Evolutionary conservation across 2,329 filamentous ascomycete genomes (phyloP).

Genomic region (Talaromyces rugulosus): DNA sequence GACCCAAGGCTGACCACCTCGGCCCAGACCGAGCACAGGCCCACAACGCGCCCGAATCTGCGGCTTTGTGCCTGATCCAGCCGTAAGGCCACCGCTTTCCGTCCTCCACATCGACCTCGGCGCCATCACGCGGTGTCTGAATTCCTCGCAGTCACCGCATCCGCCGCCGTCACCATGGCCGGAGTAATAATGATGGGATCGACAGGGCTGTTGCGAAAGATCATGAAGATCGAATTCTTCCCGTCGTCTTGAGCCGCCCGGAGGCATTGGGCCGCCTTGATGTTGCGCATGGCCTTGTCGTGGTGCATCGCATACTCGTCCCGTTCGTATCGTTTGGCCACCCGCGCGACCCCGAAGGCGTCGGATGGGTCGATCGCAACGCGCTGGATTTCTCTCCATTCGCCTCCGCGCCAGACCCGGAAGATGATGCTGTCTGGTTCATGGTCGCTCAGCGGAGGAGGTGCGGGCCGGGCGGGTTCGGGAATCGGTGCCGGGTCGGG

Average conservation of each 20-base stretch:
- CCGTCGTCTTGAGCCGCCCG: not conserved
- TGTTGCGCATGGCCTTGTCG: not conserved
- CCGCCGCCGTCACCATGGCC: not conserved
- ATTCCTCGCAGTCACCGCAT: no score
- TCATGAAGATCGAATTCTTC: conserved; percentile 1
- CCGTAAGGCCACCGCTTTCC: not conserved
- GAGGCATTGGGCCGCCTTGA: not conserved
- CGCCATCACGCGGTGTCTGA: no score
- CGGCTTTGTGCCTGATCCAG: not conserved
- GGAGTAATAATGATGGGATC: not conserved
- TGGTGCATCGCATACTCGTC: not conserved
- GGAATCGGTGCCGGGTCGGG: not conserved
- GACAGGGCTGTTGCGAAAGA: not conserved
- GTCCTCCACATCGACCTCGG: not conserved
- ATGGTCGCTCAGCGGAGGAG: not conserved
- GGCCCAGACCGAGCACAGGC: not conserved
- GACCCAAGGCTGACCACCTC: not conserved
- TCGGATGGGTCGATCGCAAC: not conserved
- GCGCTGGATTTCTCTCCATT: not conserved
- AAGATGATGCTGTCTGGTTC: not conserved
- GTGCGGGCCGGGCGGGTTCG: not conserved
- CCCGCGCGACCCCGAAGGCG: not conserved
- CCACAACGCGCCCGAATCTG: not conserved
- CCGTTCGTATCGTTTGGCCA: not conserved
- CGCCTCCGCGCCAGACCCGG: not conserved